These are phyloP conservation scores for Tephrocybe sp. DNA, from an alignment of 768 basidiomycete genomes.

Conservation along the genomic window DNA sequence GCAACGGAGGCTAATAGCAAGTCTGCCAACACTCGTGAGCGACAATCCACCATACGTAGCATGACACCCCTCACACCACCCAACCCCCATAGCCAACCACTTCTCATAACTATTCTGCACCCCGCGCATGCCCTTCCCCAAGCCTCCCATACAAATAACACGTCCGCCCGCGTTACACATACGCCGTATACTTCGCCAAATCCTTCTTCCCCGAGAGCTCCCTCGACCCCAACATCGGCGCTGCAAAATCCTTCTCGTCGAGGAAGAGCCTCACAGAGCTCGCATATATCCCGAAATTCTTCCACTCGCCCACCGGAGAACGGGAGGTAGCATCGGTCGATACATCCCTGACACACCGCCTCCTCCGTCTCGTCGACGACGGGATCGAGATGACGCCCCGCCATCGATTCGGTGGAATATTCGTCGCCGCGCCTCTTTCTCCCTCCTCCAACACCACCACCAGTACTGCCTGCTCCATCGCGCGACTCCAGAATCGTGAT, in stretches of 20 bases:
- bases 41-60: too few relatives aligned
- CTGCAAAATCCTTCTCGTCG: too few relatives aligned
- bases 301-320: constrained; percentile 55
- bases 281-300: constrained; percentile 58
- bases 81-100: too few relatives aligned
- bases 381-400: constrained; percentile 58
- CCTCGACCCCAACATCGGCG: too few relatives aligned
- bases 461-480: too few relatives aligned
- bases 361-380: constrained; percentile 63
- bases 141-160: constrained; percentile 34
- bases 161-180: constrained; percentile 42
- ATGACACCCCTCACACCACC: too few relatives aligned
- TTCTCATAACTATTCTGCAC: constrained; percentile 48
- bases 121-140: constrained; percentile 32
- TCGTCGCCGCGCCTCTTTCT: too few relatives aligned
- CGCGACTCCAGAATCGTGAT: too few relatives aligned
- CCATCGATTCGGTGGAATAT: constrained; percentile 59
- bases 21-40: too few relatives aligned
- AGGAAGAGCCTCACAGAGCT: constrained; percentile 46
- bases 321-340: constrained; percentile 71
- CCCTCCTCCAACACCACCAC: too few relatives aligned
- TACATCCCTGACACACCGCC: constrained; percentile 78
- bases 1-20: too few relatives aligned
- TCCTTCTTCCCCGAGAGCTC: constrained; percentile 37
- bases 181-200: constrained; percentile 42